A percentile compares a stretch with the other conserved stretches of the same genome.
These are phyloP conservation scores for Aspergillus hortae DNA, from an alignment of 2,329 filamentous ascomycete genomes.

Conservation along the genomic window DNA sequence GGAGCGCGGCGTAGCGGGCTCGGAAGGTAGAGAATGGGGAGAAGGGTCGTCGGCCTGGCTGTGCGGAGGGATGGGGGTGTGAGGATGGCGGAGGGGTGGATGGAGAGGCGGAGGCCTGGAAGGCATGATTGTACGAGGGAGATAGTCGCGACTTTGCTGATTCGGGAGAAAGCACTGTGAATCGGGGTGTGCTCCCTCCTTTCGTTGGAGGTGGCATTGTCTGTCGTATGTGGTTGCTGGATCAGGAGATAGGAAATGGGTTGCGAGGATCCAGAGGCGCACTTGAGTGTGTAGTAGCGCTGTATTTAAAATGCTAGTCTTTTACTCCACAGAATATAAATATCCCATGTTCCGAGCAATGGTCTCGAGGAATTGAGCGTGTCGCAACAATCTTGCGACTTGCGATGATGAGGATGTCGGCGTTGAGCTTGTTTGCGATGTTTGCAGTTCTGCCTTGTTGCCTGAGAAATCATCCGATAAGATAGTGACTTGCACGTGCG, in stretches of 20 bases:
- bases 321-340: too few relatives aligned
- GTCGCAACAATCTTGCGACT: too few relatives aligned
- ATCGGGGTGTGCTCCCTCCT: not conserved
- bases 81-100: not conserved
- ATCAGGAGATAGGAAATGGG: too few relatives aligned
- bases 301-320: too few relatives aligned
- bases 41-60: slow-evolving; percentile 11
- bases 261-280: too few relatives aligned
- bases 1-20: slow-evolving; percentile 25
- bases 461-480: not conserved
- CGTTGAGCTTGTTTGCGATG: not conserved
- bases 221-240: not conserved
- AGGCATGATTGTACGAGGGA: not conserved
- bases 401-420: too few relatives aligned
- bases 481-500: not conserved
- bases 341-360: too few relatives aligned
- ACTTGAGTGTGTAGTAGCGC: too few relatives aligned
- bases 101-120: not conserved
- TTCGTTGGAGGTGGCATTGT: not conserved
- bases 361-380: too few relatives aligned
- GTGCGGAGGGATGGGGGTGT: slow-evolving; percentile 1
- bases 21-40: slow-evolving; percentile 24
- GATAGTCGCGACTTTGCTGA: not conserved
- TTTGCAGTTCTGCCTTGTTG: not conserved
- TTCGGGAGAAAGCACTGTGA: not conserved